Conservation (phyloP, 2,329 filamentous ascomycete species). For the Fusarium incarnatum region DNA sequence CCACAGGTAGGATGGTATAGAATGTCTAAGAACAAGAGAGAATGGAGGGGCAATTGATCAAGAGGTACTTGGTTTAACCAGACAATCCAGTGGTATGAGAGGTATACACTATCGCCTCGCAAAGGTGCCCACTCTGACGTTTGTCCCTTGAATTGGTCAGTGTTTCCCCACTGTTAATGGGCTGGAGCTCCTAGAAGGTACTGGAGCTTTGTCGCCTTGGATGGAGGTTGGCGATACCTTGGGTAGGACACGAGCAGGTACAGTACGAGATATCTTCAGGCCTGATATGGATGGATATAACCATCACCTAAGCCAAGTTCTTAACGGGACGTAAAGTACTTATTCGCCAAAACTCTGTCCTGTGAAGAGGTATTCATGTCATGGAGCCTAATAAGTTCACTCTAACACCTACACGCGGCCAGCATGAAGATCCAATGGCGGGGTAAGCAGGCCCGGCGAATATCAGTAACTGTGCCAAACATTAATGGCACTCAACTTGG, state of each 20-base stretch:
- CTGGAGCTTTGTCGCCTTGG: constrained; percentile 37
- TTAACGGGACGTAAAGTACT: not conserved
- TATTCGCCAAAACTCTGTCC: not conserved
- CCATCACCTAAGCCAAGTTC: not conserved
- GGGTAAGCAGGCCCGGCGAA: constrained; percentile 25
- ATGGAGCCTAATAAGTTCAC: constrained; percentile 26
- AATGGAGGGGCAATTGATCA: constrained; percentile 50
- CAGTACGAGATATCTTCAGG: constrained; percentile 20
- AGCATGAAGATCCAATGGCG: constrained; percentile 33
- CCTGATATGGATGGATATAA: not conserved
- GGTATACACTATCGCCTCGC: constrained; percentile 22
- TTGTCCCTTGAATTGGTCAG: constrained; percentile 24
- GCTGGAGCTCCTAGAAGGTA: constrained; percentile 42
- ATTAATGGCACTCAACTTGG: not conserved
- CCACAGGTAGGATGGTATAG: constrained; percentile 44
- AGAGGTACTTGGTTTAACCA: constrained; percentile 22
- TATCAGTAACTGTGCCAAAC: constrained; percentile 3
- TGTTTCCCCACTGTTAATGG: constrained; percentile 38
- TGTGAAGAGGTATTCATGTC: not conserved
- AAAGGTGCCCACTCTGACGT: constrained; percentile 36
- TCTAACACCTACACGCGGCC: constrained; percentile 25
- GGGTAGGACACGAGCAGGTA: not conserved
- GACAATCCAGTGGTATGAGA: accelerated
- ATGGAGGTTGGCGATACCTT: constrained; percentile 1
- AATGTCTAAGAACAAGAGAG: constrained; percentile 57